Base-by-base conservation (phyloP, 176 grass and related monocot genomes). In the Zoysia japonica region DNA sequence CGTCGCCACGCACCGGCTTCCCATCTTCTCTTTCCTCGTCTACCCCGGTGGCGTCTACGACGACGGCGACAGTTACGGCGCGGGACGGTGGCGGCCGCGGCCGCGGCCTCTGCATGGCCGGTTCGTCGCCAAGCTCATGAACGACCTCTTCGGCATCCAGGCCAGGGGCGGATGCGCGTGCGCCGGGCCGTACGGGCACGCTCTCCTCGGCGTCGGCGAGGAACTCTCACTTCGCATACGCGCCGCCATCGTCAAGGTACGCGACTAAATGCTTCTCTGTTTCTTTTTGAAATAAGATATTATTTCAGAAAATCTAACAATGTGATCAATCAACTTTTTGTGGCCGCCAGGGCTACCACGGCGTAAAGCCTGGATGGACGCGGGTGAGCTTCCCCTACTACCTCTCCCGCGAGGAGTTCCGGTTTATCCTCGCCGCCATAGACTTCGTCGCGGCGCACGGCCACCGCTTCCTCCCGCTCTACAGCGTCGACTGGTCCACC, bases 141-240 rank as follows among this genome's bases (percentile, higher is more conserved):
- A 89, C 60, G 94, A 97, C 61, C 86, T 97, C 3, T 97, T 97
- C 63, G 94, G 94, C 11, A 75, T 97, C 60, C 94, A 97, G 85
- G 89, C 89, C 1, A 76, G 94, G 11, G 94, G 91, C 15, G 94
- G 94, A 2, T 97, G 94, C 50, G 83, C 87, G 8, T 94, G 94
- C 72, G 91, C 94, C 5, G 83, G 89, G 4, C 94, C 94, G 0
- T 94, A 97, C 78, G 94, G 91, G 0, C 94, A 97, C 69, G 19
- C 46, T 15, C 86, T 97, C 12, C 94, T 97, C 65, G 73, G 42
- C 48, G 80, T 97, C 17, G 70, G 76, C 59, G 7, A 74, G 11
- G 77, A 83, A 2, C 85, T 90, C 47, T 97, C 94, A 3, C 91
- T 85, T 17, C 86, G 72, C 67, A 88, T 97, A 53, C 87, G 91